Evolutionary conservation across 768 basidiomycete genomes (phyloP), one percentile per base, ranked within the genome.

Genomic region (Suillus hirtellus): DNA sequence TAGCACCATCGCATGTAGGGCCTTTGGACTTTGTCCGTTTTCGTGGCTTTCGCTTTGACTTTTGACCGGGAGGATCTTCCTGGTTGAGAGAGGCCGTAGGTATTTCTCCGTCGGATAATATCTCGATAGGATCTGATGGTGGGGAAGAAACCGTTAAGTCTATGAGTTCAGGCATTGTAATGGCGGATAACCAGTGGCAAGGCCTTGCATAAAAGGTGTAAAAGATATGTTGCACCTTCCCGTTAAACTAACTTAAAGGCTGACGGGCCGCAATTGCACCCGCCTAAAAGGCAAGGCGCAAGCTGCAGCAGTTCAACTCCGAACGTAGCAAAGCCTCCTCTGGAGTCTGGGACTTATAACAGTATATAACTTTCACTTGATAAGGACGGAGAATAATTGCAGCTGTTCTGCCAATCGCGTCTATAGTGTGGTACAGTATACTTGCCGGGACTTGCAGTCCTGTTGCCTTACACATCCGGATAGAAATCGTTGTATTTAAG

Each of bases 121-220:
- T 68, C 19, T 77, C 75, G 11, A 77, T 73, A 49, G 72, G 31
- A 35, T 74, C 74, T 10, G 58, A 60, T 35, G 21, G 67, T 56
- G 14, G 67, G n/a, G 76, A 65, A 59, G 75, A 72, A n/a, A 62
- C 35, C 1, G 75, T 76, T 9, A 76, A 70, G 66, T 76, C 75
- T 47, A 76, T 76, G 37, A 76, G 70, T 62, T 76, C 76, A 56
- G 66, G 49, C 73, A 75, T 49, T 49, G 8, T 74, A 17, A 27
- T 31, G 11, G n/a, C 11, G 19, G 34, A n/a, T n/a, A 35, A 35
- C 31, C 34, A 19, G 34, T 19, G 52, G 52, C 34, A 2, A 53
- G 52, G 11, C 3, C 43, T 44, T n/a, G 31, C 52, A 53, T 35
- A 53, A 35, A 53, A 53, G 34, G 52, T 53, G 34, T 37, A 19